A percentile compares a stretch with the other conserved stretches of the same genome.
These are phyloP conservation scores for Solanum medicagineum DNA, from an alignment of 257 asterid genomes.

Conservation along the genomic window DNA sequence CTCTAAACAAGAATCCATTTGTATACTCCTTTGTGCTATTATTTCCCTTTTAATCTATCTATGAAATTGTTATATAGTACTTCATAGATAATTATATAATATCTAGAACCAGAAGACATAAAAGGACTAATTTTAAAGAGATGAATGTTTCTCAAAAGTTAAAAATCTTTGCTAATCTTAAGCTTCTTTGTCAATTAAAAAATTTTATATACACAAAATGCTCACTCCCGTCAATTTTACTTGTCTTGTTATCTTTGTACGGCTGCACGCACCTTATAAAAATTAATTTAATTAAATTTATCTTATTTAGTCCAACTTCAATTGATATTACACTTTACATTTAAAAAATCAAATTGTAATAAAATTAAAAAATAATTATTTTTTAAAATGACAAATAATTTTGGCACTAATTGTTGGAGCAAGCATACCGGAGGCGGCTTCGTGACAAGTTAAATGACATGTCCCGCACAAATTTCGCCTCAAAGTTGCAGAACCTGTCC, in stretches of 20 bases:
- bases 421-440: neutral
- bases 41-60: neutral
- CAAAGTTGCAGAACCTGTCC: too few relatives aligned
- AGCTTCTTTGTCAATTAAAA: too few relatives aligned
- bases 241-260: neutral
- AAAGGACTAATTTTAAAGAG: too few relatives aligned
- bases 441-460: neutral
- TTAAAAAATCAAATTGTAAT: too few relatives aligned
- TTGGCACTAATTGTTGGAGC: neutral
- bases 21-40: neutral
- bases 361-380: neutral
- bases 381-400: neutral
- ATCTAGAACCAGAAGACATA: too few relatives aligned
- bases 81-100: too few relatives aligned
- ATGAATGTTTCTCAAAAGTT: too few relatives aligned
- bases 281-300: neutral
- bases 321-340: neutral
- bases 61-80: neutral
- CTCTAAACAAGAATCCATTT: neutral
- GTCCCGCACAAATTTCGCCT: too few relatives aligned
- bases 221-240: fast-evolving
- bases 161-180: too few relatives aligned
- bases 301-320: neutral
- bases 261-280: neutral
- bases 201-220: too few relatives aligned